Conservation (phyloP, 148 eudicot species). For the Silene latifolia region DNA sequence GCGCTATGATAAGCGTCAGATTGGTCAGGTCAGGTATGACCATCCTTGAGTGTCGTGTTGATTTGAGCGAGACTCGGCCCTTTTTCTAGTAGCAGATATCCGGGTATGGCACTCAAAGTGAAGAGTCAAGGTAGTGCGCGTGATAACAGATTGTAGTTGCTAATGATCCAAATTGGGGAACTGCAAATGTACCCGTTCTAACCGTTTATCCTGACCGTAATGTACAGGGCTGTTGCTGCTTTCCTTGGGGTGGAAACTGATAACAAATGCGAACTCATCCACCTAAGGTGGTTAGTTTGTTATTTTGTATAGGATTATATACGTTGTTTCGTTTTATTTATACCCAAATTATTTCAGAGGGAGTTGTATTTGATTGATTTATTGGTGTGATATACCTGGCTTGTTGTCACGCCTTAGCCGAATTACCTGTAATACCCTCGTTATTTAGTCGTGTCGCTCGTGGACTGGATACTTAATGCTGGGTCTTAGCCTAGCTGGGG, state of each 20-base stretch:
- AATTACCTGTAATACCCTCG: not conserved
- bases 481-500: not conserved
- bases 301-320: conserved; percentile 19
- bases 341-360: not conserved
- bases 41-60: too few relatives aligned
- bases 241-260: conserved; percentile 57
- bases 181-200: not conserved
- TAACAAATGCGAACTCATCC: conserved; percentile 12
- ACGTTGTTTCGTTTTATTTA: not conserved
- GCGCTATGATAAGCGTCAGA: too few relatives aligned
- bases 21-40: too few relatives aligned
- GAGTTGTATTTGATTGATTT: conserved; percentile 6
- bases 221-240: conserved; percentile 49
- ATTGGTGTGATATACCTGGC: not conserved
- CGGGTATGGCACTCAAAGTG: too few relatives aligned
- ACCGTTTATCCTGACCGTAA: conserved; percentile 9
- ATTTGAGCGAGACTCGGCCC: too few relatives aligned
- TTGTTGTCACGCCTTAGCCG: too few relatives aligned
- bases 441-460: not conserved
- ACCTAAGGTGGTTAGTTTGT: conserved; percentile 16
- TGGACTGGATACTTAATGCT: not conserved
- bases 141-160: not conserved
- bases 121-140: not conserved
- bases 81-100: too few relatives aligned
- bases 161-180: not conserved